A percentile compares a stretch with the other conserved stretches of the same genome.
Evolutionary conservation across 2,329 filamentous ascomycete species (phyloP).

Genomic region (Lachnellula subtilissima): DNA sequence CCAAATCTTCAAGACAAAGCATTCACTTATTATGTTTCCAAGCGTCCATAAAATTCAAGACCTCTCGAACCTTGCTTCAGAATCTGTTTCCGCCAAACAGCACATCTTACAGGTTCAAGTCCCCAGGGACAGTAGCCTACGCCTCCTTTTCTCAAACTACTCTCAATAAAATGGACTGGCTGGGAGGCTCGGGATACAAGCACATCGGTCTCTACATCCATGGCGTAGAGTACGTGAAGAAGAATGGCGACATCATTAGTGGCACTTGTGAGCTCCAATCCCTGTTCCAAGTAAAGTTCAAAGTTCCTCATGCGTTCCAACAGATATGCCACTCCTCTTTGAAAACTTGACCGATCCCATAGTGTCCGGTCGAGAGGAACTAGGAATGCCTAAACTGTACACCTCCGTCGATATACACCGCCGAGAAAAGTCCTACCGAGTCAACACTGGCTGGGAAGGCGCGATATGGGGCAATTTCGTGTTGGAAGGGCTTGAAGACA

Average conservation of each 20-base stretch:
- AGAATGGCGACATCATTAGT: conserved; percentile 41
- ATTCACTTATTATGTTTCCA: neutral
- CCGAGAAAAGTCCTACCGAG: conserved; percentile 51
- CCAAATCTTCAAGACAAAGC: neutral
- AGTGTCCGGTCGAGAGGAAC: conserved; percentile 49
- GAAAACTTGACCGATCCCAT: conserved; percentile 58
- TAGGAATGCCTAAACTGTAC: conserved; percentile 54
- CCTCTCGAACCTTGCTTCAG: conserved; percentile 35
- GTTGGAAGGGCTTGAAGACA: conserved; percentile 32
- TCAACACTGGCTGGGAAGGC: conserved; percentile 37
- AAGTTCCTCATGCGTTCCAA: neutral
- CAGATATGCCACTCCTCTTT: conserved; percentile 48
- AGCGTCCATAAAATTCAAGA: conserved; percentile 39
- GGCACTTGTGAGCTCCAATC: conserved; percentile 37
- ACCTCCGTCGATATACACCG: conserved; percentile 39
- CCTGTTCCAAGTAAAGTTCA: neutral
- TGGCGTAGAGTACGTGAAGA: conserved; percentile 51
- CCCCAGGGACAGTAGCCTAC: conserved; percentile 34
- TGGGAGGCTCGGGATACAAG: conserved; percentile 55
- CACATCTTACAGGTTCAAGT: conserved; percentile 31
- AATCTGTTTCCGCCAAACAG: conserved; percentile 34
- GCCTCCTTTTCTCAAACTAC: conserved; percentile 37
- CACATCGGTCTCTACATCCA: conserved; percentile 58
- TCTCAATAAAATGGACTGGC: conserved; percentile 52
- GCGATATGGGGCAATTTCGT: conserved; percentile 37